Evolutionary conservation across 2,329 filamentous ascomycete genomes (phyloP), one percentile per base, ranked within the genome.

Genomic region (Diaporthe velutina): DNA sequence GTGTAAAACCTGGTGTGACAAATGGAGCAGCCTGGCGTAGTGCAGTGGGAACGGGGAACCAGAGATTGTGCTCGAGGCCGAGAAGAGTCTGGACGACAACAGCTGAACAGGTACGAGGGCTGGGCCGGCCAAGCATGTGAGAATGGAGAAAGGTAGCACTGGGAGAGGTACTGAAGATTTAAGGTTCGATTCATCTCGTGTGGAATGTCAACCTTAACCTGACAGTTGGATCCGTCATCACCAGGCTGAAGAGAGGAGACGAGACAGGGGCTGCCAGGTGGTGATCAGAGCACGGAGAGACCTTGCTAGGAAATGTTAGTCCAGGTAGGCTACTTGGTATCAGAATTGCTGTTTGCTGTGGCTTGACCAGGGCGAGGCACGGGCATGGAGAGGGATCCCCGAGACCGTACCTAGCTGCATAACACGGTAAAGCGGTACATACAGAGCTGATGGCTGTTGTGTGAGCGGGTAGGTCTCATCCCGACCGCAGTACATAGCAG

Each of bases 201-300:
- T 67, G 33, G n/a, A 17, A 68, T 68, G 64, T 13, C 64, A 68
- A 54, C 64, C 48, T 54, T 68, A 30, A 54, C 64, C 64, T 68
- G 64, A 68, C 64, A 68, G 45, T 54, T 68, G 64, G 48, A 54
- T 68, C 48, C 64, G 33, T 54, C 64, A 68, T 40, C 64, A 68
- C 17, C 45, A 68, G 33, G n/a, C 64, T 68, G 64, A 40, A 13
- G 33, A 54, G 64, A 52, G 13, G 30, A 61, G 13, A 40, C 33
- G 13, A 60, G 35, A 40, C 22, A n/a, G 13, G 42, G 57, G 45
- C 38, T 64, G 58, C 30, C 54, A 38, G 50, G 22, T 25, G 28
- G 45, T 52, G 45, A 38, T 38, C 61, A 52, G 30, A 52, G 64
- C 64, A 52, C 22, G n/a, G n/a, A 45, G 40, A 22, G n/a, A 40